Evolutionary conservation across 169 alveolate genomes (phyloP).

Genomic region (Cryptosporidium viatorum): DNA sequence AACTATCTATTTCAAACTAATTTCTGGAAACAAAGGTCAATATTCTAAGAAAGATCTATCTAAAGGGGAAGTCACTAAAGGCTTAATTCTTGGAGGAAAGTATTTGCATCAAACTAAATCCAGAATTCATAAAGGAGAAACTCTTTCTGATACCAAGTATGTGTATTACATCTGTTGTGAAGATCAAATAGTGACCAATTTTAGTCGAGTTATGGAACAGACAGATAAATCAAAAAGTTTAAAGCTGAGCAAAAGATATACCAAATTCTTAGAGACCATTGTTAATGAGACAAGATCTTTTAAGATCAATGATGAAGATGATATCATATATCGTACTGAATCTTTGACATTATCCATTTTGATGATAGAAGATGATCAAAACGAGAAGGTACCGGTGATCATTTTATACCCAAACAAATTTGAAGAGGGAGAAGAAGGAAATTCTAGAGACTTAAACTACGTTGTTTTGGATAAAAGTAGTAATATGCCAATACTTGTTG

Average conservation of each 20-base stretch:
- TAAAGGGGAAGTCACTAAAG: background rate
- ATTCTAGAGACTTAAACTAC: background rate
- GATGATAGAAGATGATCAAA: background rate
- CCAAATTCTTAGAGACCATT: background rate
- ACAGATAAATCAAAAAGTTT: background rate
- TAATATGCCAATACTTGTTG: background rate
- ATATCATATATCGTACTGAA: background rate
- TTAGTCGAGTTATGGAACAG: background rate
- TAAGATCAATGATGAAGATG: background rate
- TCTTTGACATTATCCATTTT: background rate
- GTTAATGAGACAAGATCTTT: conserved; percentile 1
- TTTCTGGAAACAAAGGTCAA: background rate
- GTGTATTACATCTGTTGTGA: background rate
- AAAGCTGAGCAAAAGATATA: background rate
- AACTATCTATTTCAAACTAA: background rate
- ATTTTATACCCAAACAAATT: background rate
- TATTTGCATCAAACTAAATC: background rate
- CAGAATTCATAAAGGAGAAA: background rate
- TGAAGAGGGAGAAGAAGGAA: background rate
- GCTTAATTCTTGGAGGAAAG: background rate
- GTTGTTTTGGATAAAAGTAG: background rate
- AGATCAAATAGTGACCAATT: background rate
- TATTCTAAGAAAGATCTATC: background rate
- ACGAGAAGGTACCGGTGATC: background rate
- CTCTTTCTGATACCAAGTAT: background rate